Evolutionary conservation across 768 basidiomycete genomes (phyloP).

Genomic region (Lactarius evosmus): DNA sequence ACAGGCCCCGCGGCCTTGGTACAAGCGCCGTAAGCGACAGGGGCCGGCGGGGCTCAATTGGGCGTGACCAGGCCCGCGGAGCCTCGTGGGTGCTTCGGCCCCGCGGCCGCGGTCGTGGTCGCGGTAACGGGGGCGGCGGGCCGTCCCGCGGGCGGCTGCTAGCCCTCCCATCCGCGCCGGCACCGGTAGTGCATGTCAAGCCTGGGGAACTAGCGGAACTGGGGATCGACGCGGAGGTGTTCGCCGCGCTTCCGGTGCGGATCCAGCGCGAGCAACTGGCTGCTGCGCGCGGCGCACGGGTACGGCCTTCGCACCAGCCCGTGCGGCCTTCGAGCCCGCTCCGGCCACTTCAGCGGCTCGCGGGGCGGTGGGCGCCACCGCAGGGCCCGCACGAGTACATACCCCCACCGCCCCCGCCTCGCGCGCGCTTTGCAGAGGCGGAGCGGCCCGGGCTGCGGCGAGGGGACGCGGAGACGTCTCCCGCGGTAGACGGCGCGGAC

Average conservation of each 20-base stretch:
- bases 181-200: constrained; percentile 40
- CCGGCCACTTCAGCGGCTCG: constrained; percentile 52
- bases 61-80: constrained; percentile 1
- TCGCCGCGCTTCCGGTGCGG: constrained; percentile 56
- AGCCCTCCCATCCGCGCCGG: constrained; percentile 35
- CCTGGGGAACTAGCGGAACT: constrained; percentile 59
- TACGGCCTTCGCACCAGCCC: constrained; percentile 19
- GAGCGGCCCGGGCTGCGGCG: constrained; percentile 48
- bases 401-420: constrained; percentile 49
- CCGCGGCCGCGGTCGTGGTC: neutral
- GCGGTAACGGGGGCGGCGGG: constrained; percentile 12
- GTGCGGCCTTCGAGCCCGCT: constrained; percentile 30
- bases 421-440: constrained; percentile 53
- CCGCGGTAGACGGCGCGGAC: constrained; percentile 64
- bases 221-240: constrained; percentile 73
- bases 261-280: constrained; percentile 74
- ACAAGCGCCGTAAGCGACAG: constrained; percentile 9
- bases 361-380: constrained; percentile 31
- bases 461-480: constrained; percentile 50
- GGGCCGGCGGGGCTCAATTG: neutral
- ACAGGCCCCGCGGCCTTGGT: constrained; percentile 18
- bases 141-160: constrained; percentile 40
- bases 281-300: constrained; percentile 49
- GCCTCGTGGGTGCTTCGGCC: neutral
- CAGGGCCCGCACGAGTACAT: constrained; percentile 39